phyloP scores from a whole-genome alignment of 164 flowering plant genomes.

The Vitis cinerea region DNA sequence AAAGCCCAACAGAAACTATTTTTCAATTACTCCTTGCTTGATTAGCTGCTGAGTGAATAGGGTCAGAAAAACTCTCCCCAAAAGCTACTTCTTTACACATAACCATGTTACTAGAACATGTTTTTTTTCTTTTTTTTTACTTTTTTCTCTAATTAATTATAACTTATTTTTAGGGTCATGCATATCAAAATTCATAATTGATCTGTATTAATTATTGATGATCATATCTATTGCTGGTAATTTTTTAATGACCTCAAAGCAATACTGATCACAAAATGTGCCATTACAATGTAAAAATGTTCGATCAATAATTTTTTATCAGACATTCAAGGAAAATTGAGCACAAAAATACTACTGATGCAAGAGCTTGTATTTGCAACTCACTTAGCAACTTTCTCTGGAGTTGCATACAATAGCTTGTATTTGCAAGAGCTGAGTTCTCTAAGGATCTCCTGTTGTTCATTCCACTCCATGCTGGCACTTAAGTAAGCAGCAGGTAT shows the following conservation, averaged over 20 bases:
- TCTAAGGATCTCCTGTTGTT: conserved; percentile 88
- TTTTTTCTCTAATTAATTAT: too few relatives aligned
- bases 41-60: neutral
- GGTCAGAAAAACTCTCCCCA: neutral
- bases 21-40: neutral
- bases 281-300: neutral
- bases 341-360: neutral
- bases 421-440: conserved; percentile 71
- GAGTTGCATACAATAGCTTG: conserved; percentile 91
- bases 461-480: conserved; percentile 93
- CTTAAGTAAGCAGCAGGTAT: conserved; percentile 89
- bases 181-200: neutral
- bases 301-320: too few relatives aligned
- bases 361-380: conserved; percentile 14
- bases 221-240: neutral
- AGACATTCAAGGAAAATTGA: too few relatives aligned
- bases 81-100: neutral
- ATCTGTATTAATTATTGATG: neutral
- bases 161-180: neutral
- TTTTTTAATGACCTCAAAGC: neutral
- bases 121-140: too few relatives aligned
- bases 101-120: too few relatives aligned
- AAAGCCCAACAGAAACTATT: neutral
- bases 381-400: conserved; percentile 95
- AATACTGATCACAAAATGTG: neutral